Evolutionary conservation across 2,329 filamentous ascomycete species (phyloP), one percentile per base, ranked within the genome.

Genomic region (Pyricularia sp.): DNA sequence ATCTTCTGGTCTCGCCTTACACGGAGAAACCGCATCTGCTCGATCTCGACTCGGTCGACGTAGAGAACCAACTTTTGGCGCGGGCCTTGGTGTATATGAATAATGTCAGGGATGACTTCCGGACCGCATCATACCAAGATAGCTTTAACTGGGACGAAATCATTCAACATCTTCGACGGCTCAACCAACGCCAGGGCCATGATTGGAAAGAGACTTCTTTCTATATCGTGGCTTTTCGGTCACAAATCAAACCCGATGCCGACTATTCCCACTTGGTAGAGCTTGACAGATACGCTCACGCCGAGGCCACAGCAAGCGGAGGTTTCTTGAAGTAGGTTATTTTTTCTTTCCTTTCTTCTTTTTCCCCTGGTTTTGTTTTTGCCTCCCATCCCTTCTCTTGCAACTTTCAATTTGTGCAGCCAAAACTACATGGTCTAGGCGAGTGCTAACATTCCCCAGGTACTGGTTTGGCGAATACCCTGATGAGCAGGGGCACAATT

Each of bases 191-290:
- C 10, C 83, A 84, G 14, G 79, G 79, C 6, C 79, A 84, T 71
- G 70, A 69, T 2, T 94, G 91, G 88, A 84, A 81, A 68, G 81
- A 84, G 70, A 85, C 84, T 66, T 84, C 82, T 31, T 97, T 94
- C 81, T 97, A 94, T 79, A 88, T 95, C 69, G 93, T 97, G 59
- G 90, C 90, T 4, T 97, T 97, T 79, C 86, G 92, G 20, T 94
- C 91, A 6, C 85, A 84, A 72, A 86, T 97, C 69, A 88, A 88
- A 55, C 82, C 85, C 1, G 85, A 83, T 14, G 90, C 90, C 1
- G 87, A 92, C 71, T 87, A 88, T 70, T 85, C 86, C 12, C 84
- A 90, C 70, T 84, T 97, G 58, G 89, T 89, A 59, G 83, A 84
- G 30, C 83, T 97, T 36, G 94, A 97, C 78, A 89, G 90, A 75